These are phyloP conservation scores for Gentiana macrophylla DNA, from an alignment of 257 asterid genomes.

Conservation along the genomic window DNA sequence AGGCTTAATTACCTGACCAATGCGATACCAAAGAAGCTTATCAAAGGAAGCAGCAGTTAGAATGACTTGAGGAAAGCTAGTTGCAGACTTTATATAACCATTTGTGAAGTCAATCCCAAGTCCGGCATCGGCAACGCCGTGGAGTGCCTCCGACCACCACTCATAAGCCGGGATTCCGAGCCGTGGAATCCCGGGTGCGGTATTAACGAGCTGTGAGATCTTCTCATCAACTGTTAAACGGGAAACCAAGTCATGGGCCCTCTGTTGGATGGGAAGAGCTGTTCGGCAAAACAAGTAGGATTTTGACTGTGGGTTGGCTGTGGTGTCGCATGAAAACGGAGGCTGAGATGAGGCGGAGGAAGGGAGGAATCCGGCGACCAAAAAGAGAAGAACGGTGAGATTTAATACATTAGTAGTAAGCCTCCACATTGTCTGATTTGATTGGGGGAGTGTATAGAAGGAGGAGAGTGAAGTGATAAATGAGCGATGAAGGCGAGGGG, in stretches of 20 bases:
- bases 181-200: constrained; percentile 60
- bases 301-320: constrained; percentile 26
- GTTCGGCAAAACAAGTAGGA: constrained; percentile 50
- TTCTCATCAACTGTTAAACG: constrained; percentile 73
- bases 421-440: too few relatives aligned
- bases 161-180: constrained; percentile 75
- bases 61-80: constrained; percentile 87
- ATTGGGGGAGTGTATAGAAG: too few relatives aligned
- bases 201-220: constrained; percentile 63
- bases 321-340: constrained; percentile 54
- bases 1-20: constrained; percentile 43
- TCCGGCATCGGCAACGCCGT: constrained; percentile 79
- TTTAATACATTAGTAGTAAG: not conserved
- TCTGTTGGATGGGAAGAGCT: constrained; percentile 30
- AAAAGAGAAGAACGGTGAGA: constrained; percentile 12
- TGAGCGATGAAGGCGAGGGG: too few relatives aligned
- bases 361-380: constrained; percentile 3
- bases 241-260: constrained; percentile 66
- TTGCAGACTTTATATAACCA: constrained; percentile 48
- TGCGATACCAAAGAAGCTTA: constrained; percentile 68
- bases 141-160: constrained; percentile 95
- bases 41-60: constrained; percentile 87
- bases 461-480: too few relatives aligned
- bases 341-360: constrained; percentile 27
- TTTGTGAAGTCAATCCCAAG: constrained; percentile 33